Evolutionary conservation across 129 eudicot genomes (phyloP).

Genomic region (sunflower (Helianthus annuus)): DNA sequence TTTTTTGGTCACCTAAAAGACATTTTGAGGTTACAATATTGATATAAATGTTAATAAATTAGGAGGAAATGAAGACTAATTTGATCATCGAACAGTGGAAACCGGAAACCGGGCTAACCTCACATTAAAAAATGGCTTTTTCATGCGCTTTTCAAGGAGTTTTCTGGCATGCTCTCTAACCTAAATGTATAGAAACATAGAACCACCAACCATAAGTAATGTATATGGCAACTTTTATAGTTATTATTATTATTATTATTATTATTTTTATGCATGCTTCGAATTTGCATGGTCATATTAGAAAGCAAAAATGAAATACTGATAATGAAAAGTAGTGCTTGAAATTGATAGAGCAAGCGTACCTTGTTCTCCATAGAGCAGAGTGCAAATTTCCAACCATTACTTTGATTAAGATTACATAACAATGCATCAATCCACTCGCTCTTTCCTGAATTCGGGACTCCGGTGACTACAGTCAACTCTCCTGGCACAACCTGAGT

Average conservation of each 20-base stretch:
- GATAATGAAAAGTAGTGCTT: background rate
- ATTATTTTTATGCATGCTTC: background rate
- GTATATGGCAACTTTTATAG: background rate
- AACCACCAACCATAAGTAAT: constrained; percentile 8
- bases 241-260: background rate
- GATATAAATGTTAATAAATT: background rate
- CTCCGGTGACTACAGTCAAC: constrained; percentile 94
- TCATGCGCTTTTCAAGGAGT: constrained; percentile 86
- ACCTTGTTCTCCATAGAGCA: constrained; percentile 97
- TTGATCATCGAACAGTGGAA: constrained; percentile 3
- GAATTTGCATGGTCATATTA: background rate
- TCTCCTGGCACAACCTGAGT: constrained; percentile 96
- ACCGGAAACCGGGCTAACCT: constrained; percentile 46
- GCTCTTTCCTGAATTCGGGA: constrained; percentile 98
- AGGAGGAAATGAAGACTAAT: background rate
- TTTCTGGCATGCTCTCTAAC: constrained; percentile 98
- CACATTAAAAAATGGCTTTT: constrained; percentile 85
- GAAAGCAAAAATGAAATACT: background rate
- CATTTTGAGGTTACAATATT: background rate
- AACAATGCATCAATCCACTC: constrained; percentile 99
- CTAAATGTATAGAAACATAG: constrained; percentile 41
- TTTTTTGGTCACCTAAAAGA: background rate
- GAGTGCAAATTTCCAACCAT: constrained; percentile 94
- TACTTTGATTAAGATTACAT: constrained; percentile 72
- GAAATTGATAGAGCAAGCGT: constrained; percentile 5